Evolutionary conservation across 2,329 filamentous ascomycete species (phyloP).

Genomic region (Pseudopithomyces chartarum): DNA sequence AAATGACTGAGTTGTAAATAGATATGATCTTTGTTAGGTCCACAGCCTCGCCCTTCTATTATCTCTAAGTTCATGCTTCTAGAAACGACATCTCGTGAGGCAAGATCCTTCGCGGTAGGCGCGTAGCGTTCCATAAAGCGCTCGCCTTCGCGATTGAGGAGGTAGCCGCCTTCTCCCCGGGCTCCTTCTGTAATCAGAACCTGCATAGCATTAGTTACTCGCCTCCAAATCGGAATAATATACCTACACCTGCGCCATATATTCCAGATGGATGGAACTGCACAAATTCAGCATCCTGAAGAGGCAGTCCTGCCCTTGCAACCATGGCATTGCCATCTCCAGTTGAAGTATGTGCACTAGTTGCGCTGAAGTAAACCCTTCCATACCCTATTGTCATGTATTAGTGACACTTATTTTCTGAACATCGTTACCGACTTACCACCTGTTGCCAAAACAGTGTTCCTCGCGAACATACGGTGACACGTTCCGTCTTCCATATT

Average conservation of each 20-base stretch:
- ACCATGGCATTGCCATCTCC: constrained; percentile 59
- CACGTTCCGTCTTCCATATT: constrained; percentile 57
- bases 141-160: constrained; percentile 55
- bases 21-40: constrained; percentile 54
- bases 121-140: constrained; percentile 60
- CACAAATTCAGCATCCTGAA: constrained; percentile 59
- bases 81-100: constrained; percentile 54
- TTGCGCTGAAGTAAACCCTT: constrained; percentile 57
- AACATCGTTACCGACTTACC: constrained; percentile 23
- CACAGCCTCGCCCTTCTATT: constrained; percentile 52
- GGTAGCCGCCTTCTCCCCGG: constrained; percentile 56
- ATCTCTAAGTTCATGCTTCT: constrained; percentile 58
- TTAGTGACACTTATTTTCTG: not conserved
- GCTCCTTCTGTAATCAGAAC: constrained; percentile 57
- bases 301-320: constrained; percentile 53
- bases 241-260: constrained; percentile 53
- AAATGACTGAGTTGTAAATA: constrained; percentile 55
- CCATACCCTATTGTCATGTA: constrained; percentile 47
- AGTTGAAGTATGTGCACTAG: constrained; percentile 56
- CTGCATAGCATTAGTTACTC: constrained; percentile 14
- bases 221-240: not conserved
- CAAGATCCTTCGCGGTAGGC: constrained; percentile 56
- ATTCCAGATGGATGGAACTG: constrained; percentile 59
- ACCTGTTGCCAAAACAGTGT: constrained; percentile 56
- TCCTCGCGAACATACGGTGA: constrained; percentile 54